Base-by-base conservation (phyloP, 306 rosid species). In the Corylus heterophylla region DNA sequence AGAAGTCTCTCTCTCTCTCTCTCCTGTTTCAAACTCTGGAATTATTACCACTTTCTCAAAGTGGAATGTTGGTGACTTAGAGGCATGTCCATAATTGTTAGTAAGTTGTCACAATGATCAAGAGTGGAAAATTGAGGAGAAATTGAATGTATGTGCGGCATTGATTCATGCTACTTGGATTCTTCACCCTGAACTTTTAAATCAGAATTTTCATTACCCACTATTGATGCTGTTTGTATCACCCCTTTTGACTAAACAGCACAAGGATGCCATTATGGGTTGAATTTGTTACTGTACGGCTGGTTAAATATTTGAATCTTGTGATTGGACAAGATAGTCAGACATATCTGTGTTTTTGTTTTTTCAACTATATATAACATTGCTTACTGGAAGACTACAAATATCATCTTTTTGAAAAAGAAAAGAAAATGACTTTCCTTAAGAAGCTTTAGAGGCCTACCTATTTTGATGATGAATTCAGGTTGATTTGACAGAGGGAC, bases 401-500 rank as follows among this genome's bases (percentile, higher is more conserved):
- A 27, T 31, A 63, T 4, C 7, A 29, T 63, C 7, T 29, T 62
- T 62, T 4, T 14, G 42, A 1, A 17, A 16, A 67, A 39, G 0
- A 7, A 2, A 58, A 55, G 8, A 35, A 14, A 63, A 14, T 8
- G 1, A 58, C 18, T 4, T 20, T 68, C 69, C 71, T 62, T 9
- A 48, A 35, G 37, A 50, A 14, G 58, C 50, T 18, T 64, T 29
- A 64, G 50, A 66, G 70, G 76, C 75, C 79, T 27, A 58, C 76
- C 18, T 81, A 17, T 75, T 87, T 69, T 89, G 82, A 80, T 87
- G 79, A 17, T 80, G 86, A 83, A 83, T 77, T 85, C 91, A 93
- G 96, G 83, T 95, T 76, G 97, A 95, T 86, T 90, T 86, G 85
- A 92, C 92, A 37, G 98, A 95, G 80, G 92, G 93, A 76, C 88